phyloP scores from a whole-genome alignment of 371 early-diverging fungal species.

The Zychaea mexicana region DNA sequence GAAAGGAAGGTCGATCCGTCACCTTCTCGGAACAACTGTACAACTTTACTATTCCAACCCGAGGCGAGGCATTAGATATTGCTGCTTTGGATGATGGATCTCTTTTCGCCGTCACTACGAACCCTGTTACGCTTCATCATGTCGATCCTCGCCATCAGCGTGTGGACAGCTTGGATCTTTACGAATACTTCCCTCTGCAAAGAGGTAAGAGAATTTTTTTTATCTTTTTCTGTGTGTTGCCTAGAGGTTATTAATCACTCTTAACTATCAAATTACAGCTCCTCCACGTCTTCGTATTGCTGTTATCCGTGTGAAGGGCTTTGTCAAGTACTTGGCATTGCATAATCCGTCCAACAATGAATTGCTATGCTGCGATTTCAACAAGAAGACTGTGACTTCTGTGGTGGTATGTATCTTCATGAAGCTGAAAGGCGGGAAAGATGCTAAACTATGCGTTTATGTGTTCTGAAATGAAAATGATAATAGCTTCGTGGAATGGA shows the following conservation, averaged over 20 bases:
- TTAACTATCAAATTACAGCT: constrained; percentile 29
- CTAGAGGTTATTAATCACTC: too few relatives aligned
- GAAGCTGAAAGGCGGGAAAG: not conserved
- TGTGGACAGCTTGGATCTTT: constrained; percentile 67
- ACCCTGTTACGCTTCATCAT: constrained; percentile 72
- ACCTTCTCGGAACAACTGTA: constrained; percentile 73
- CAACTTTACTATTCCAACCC: constrained; percentile 69
- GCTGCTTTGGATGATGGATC: constrained; percentile 56
- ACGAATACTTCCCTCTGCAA: constrained; percentile 79
- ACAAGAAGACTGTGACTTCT: constrained; percentile 55
- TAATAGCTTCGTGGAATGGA: constrained; percentile 48
- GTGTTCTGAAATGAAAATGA: not conserved
- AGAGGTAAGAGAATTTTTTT: constrained; percentile 27
- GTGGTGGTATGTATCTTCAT: constrained; percentile 35
- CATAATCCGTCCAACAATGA: constrained; percentile 75
- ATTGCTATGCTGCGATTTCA: constrained; percentile 65
- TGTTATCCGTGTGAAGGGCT: constrained; percentile 39
- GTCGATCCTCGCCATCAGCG: constrained; percentile 60
- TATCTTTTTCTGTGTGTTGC: too few relatives aligned
- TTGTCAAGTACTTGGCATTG: constrained; percentile 56
- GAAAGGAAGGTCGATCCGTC: constrained; percentile 66
- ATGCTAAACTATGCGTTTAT: too few relatives aligned
- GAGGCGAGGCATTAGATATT: constrained; percentile 74
- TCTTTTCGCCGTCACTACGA: constrained; percentile 66
- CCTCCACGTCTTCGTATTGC: constrained; percentile 64